Percentiles rank a stretch among this genome's conserved stretches.
Evolutionary conservation across 2,329 filamentous ascomycete genomes (phyloP).

Genomic region (Pleoardoris graminearum): DNA sequence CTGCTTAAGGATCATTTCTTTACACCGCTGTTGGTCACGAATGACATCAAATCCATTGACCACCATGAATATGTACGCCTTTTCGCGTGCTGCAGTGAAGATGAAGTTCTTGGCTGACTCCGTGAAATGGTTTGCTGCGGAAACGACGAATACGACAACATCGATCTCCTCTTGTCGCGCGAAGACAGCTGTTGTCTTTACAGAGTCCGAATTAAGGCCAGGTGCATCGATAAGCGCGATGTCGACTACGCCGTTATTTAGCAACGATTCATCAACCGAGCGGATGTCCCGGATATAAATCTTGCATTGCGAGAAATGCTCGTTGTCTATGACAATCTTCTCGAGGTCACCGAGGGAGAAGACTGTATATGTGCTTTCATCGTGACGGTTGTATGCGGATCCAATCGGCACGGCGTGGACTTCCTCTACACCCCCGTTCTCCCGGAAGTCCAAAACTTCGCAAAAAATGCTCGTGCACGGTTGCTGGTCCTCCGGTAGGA

Average conservation of each 20-base stretch:
- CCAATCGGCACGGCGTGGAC: slow-evolving; percentile 93
- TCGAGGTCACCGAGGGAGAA: slow-evolving; percentile 79
- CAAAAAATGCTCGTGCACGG: slow-evolving; percentile 99
- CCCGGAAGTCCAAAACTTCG: slow-evolving; percentile 88
- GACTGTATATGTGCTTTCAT: slow-evolving; percentile 92
- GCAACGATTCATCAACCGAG: slow-evolving; percentile 84
- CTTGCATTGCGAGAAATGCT: slow-evolving; percentile 91
- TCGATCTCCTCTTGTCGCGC: slow-evolving; percentile 98
- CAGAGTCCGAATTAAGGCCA: slow-evolving; percentile 91
- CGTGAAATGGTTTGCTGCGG: slow-evolving; percentile 96
- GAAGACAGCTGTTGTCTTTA: slow-evolving; percentile 97
- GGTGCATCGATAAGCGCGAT: slow-evolving; percentile 97
- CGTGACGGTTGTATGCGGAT: slow-evolving; percentile 77
- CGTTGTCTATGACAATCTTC: slow-evolving; percentile 85
- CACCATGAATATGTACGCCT: slow-evolving; percentile 98
- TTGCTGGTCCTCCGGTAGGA: slow-evolving; percentile 95
- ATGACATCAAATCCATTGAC: slow-evolving; percentile 98
- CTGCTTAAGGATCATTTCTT: slow-evolving; percentile 92
- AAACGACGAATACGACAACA: slow-evolving; percentile 97
- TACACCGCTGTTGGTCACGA: slow-evolving; percentile 84
- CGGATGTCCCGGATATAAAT: slow-evolving; percentile 92
- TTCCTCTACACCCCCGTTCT: slow-evolving; percentile 90
- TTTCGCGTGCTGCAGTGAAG: slow-evolving; percentile 90
- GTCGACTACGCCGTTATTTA: slow-evolving; percentile 97
- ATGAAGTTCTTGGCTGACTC: slow-evolving; percentile 98